Evolutionary conservation across 2,329 filamentous ascomycete species (phyloP).

Genomic region (Purpureocillium lavendulum): DNA sequence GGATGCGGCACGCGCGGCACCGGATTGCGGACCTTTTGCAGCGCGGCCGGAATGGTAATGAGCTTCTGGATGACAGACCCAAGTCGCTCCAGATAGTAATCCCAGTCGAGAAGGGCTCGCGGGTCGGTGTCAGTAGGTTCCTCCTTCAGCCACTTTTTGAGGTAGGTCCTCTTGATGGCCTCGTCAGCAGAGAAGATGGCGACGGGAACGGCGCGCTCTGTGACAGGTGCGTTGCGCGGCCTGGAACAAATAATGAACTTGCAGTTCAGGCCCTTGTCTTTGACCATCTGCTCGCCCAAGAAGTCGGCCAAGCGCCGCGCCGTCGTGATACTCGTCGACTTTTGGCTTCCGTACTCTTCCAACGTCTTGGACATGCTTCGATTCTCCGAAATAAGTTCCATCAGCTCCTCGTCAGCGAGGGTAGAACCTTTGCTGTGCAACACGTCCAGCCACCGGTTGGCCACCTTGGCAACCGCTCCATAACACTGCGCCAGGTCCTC

Average conservation of each 20-base stretch:
- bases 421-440: constrained; percentile 81
- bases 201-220: constrained; percentile 87
- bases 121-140: constrained; percentile 89
- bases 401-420: constrained; percentile 90
- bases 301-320: constrained; percentile 93
- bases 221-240: constrained; percentile 84
- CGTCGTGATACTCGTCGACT: constrained; percentile 98
- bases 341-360: constrained; percentile 91
- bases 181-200: constrained; percentile 96
- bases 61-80: constrained; percentile 98
- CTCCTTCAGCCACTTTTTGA: constrained; percentile 93
- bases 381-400: constrained; percentile 99
- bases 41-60: constrained; percentile 92
- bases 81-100: constrained; percentile 92
- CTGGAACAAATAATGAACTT: constrained; percentile 95
- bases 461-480: constrained; percentile 82
- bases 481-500: constrained; percentile 84
- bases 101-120: constrained; percentile 85
- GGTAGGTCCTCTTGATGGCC: constrained; percentile 75
- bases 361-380: constrained; percentile 96
- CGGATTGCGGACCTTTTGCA: constrained; percentile 91
- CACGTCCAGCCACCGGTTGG: constrained; percentile 95
- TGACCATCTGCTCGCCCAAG: constrained; percentile 95
- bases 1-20: constrained; percentile 90
- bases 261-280: constrained; percentile 98